These are phyloP conservation scores for Phoma sp. DNA, from an alignment of 2,329 filamentous ascomycete genomes.

Conservation along the genomic window DNA sequence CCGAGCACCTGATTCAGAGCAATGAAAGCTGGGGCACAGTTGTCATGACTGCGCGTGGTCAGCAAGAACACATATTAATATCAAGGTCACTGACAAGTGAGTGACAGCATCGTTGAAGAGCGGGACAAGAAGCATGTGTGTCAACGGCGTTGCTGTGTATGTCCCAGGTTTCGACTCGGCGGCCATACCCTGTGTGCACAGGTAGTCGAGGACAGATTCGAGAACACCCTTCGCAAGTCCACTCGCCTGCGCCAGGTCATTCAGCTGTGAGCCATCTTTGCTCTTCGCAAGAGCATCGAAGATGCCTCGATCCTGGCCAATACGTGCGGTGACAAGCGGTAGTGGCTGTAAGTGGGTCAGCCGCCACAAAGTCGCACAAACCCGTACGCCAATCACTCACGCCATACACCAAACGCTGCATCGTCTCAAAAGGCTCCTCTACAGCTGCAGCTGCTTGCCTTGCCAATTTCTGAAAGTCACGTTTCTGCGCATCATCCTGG, in stretches of 20 bases:
- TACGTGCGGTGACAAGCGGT: conserved; percentile 9
- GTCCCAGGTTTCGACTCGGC: not conserved
- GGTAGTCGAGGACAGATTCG: conserved; percentile 3
- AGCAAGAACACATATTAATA: not conserved
- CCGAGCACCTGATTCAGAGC: conserved; percentile 1
- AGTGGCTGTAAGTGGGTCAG: conserved; percentile 8
- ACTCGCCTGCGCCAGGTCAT: not conserved
- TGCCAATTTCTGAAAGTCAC: conserved; percentile 7
- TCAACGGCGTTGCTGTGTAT: conserved; percentile 5
- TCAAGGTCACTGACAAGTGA: not conserved
- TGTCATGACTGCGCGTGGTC: conserved; percentile 5
- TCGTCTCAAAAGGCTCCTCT: conserved; percentile 12
- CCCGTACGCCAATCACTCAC: conserved; percentile 4
- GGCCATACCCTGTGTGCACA: conserved; percentile 7
- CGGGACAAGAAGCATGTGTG: conserved; percentile 10
- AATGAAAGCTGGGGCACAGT: conserved; percentile 5
- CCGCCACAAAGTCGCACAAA: not conserved
- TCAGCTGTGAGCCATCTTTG: not conserved
- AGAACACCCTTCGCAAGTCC: not conserved
- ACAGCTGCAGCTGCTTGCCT: not conserved
- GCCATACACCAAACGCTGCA: conserved; percentile 12
- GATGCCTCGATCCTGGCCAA: conserved; percentile 7
- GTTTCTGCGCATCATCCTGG: conserved; percentile 3
- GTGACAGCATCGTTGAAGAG: conserved; percentile 12
- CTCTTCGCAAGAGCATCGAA: not conserved